Conservation (phyloP, 2,329 filamentous ascomycete genomes). For the Sporothrix pseudoabietina region DNA sequence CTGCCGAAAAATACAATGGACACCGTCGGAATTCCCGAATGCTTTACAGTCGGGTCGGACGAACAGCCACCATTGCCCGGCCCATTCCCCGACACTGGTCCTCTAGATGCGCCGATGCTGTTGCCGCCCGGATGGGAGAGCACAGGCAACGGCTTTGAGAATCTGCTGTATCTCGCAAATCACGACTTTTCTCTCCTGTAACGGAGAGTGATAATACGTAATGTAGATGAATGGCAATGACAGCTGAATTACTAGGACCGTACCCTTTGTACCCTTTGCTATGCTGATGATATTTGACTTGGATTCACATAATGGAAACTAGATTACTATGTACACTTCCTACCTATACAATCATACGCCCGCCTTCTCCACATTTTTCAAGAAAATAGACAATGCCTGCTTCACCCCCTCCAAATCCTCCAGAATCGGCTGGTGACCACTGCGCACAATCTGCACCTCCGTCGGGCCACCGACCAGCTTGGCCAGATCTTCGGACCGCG, state of each 20-base stretch:
- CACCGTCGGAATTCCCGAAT: background rate
- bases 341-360: background rate
- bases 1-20: background rate
- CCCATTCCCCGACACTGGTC: background rate
- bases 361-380: background rate
- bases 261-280: too few relatives aligned
- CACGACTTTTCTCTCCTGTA: conserved; percentile 34
- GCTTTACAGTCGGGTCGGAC: background rate
- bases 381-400: conserved; percentile 21
- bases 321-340: conserved; percentile 22
- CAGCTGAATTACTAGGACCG: too few relatives aligned
- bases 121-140: conserved; percentile 33
- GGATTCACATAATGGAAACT: background rate
- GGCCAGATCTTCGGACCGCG: conserved; percentile 38
- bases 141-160: conserved; percentile 34
- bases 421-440: conserved; percentile 33
- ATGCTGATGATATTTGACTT: too few relatives aligned
- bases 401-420: conserved; percentile 28
- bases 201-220: background rate
- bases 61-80: background rate
- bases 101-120: conserved; percentile 27
- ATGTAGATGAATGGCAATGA: too few relatives aligned
- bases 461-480: conserved; percentile 37
- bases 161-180: conserved; percentile 37
- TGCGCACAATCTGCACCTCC: conserved; percentile 38